A percentile compares a stretch with the other conserved stretches of the same genome.
Conservation (phyloP, 495 filamentous ascomycete genomes). For the Parachaetomium inaequale region DNA sequence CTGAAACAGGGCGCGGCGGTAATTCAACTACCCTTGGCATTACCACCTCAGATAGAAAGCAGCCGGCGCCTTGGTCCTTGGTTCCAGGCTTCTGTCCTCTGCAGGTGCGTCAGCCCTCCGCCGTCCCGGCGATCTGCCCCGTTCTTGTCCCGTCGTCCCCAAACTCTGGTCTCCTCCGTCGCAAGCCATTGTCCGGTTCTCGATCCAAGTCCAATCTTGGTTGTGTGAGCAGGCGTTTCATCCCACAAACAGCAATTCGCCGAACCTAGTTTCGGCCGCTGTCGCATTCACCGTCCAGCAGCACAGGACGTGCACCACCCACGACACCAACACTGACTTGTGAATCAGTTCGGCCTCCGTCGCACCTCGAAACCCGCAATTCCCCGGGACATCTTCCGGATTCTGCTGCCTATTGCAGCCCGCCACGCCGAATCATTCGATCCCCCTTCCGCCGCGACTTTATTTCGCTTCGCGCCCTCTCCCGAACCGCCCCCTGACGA, state of each 20-base stretch:
- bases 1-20: background rate
- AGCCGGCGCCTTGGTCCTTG: conserved; percentile 8
- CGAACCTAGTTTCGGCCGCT: background rate
- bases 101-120: conserved; percentile 21
- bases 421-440: conserved; percentile 1
- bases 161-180: background rate
- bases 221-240: background rate
- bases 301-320: conserved; percentile 2
- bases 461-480: conserved; percentile 4
- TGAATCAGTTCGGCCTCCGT: conserved; percentile 5
- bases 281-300: background rate
- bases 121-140: conserved; percentile 6
- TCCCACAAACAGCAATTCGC: background rate
- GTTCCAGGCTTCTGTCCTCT: conserved; percentile 4
- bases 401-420: background rate
- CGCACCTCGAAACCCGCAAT: background rate
- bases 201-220: background rate
- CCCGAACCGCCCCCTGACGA: conserved; percentile 4
- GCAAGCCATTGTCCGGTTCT: background rate
- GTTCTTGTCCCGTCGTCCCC: conserved; percentile 1
- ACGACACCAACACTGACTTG: conserved; percentile 1
- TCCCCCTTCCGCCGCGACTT: background rate
- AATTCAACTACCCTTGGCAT: background rate
- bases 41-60: conserved; percentile 14
- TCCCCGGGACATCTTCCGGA: background rate